phyloP scores from a whole-genome alignment of 2,329 filamentous ascomycete genomes.

The Aureobasidium namibiae region DNA sequence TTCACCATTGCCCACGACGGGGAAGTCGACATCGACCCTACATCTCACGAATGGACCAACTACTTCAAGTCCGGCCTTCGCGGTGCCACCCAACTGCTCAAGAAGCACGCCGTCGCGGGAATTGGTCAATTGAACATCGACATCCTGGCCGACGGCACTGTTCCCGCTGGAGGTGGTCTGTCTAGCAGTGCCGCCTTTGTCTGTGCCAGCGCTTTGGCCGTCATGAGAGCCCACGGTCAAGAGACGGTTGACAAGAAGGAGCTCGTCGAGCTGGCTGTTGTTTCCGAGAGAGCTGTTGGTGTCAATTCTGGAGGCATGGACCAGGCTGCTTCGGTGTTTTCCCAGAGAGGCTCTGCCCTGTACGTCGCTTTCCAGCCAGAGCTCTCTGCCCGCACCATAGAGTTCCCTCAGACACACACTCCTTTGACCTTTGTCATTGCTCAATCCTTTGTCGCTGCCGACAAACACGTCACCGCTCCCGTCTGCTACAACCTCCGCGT shows the following conservation, averaged over 20 bases:
- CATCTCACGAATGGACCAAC: slow-evolving; percentile 88
- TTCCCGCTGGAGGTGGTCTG: slow-evolving; percentile 84
- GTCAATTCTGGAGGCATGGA: slow-evolving; percentile 99
- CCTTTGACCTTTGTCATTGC: slow-evolving; percentile 89
- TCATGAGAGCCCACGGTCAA: slow-evolving; percentile 78
- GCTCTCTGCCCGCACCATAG: slow-evolving; percentile 67
- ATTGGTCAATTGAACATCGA: slow-evolving; percentile 73
- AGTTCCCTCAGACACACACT: slow-evolving; percentile 71
- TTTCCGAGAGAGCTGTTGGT: slow-evolving; percentile 86
- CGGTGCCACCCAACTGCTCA: slow-evolving; percentile 71
- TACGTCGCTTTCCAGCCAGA: slow-evolving; percentile 83
- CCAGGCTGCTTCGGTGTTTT: slow-evolving; percentile 92
- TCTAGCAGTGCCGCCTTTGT: slow-evolving; percentile 93
- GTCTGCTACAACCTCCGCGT: slow-evolving; percentile 96
- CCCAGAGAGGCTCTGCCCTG: slow-evolving; percentile 72
- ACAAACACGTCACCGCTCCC: slow-evolving; percentile 90
- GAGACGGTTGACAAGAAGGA: slow-evolving; percentile 78
- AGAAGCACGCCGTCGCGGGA: slow-evolving; percentile 51
- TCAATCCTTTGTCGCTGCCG: slow-evolving; percentile 85
- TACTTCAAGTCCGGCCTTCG: slow-evolving; percentile 92
- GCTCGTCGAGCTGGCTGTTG: slow-evolving; percentile 84
- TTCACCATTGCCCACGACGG: slow-evolving; percentile 60
- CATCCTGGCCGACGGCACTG: slow-evolving; percentile 81
- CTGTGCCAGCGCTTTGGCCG: slow-evolving; percentile 78
- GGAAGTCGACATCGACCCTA: slow-evolving; percentile 64